These are phyloP conservation scores for Leccinellum luteum DNA, from an alignment of 768 basidiomycete species.

Conservation along the genomic window DNA sequence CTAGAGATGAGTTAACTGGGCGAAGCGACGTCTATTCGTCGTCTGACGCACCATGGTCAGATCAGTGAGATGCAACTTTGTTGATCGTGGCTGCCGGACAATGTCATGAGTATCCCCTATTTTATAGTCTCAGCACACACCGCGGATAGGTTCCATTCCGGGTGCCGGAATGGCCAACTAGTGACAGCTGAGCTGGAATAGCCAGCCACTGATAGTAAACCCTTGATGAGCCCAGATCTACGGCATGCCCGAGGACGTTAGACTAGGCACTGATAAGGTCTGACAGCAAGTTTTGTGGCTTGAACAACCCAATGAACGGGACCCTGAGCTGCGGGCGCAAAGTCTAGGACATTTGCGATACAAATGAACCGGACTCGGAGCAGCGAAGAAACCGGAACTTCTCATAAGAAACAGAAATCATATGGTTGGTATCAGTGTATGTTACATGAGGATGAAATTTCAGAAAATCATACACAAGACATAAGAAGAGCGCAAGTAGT, in stretches of 20 bases:
- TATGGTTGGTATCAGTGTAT: slow-evolving; percentile 1
- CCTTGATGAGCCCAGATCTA: not conserved
- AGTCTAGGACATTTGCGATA: not conserved
- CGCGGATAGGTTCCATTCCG: slow-evolving; percentile 19
- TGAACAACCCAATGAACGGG: not conserved
- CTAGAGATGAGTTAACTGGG: slow-evolving; percentile 33
- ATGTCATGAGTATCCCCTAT: slow-evolving; percentile 3
- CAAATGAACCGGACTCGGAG: not conserved
- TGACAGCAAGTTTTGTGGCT: not conserved
- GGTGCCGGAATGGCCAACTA: slow-evolving; percentile 14
- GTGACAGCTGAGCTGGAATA: slow-evolving; percentile 15
- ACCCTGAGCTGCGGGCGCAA: not conserved
- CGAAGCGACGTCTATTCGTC: no score
- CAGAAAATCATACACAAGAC: slow-evolving; percentile 1
- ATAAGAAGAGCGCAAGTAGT: not conserved
- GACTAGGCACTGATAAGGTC: not conserved
- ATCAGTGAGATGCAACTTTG: slow-evolving; percentile 3
- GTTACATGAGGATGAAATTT: not conserved
- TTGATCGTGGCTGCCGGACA: slow-evolving; percentile 10
- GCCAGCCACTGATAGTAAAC: not conserved
- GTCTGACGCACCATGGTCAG: slow-evolving; percentile 24
- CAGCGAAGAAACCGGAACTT: not conserved
- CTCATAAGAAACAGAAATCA: not conserved
- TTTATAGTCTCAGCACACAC: slow-evolving; percentile 18
- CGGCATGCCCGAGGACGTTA: no score